phyloP scores from a whole-genome alignment of 805 yeast genomes.

The Allodekkera sacchari region DNA sequence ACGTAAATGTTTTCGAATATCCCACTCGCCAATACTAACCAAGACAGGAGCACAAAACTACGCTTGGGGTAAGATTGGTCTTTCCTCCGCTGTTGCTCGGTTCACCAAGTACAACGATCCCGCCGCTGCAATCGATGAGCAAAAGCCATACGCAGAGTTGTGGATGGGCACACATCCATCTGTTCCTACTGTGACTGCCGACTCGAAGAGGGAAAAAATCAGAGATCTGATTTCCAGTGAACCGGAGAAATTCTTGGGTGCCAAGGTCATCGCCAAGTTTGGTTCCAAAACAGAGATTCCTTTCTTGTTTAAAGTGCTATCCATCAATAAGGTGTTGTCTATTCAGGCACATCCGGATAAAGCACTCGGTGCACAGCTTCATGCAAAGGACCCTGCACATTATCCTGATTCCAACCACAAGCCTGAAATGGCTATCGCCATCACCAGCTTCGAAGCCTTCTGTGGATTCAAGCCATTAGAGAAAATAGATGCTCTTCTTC shows the following conservation, averaged over 20 bases:
- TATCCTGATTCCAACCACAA: conserved; percentile 98
- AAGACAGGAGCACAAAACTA: conserved; percentile 32
- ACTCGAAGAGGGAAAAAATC: conserved; percentile 41
- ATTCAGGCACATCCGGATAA: conserved; percentile 99
- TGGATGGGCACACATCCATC: conserved; percentile 99
- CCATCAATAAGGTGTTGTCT: conserved; percentile 85
- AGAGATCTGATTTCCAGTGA: conserved; percentile 55
- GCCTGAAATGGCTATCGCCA: conserved; percentile 99
- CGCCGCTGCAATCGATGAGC: conserved; percentile 51
- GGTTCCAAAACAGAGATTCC: conserved; percentile 71
- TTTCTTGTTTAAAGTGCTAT: conserved; percentile 86
- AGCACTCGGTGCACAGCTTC: conserved; percentile 66
- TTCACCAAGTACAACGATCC: conserved; percentile 71
- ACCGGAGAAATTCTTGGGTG: conserved; percentile 55
- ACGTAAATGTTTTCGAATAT: conserved; percentile 7
- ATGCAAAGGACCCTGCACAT: conserved; percentile 77
- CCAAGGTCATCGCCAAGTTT: conserved; percentile 51
- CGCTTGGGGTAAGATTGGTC: conserved; percentile 62
- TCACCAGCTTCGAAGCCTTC: conserved; percentile 93
- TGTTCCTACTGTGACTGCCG: conserved; percentile 64
- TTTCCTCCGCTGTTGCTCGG: conserved; percentile 79
- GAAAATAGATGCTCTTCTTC: conserved; percentile 62
- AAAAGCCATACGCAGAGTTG: conserved; percentile 89
- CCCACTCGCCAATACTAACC: neutral
- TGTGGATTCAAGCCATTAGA: conserved; percentile 93